Conservation (phyloP, 495 filamentous ascomycete species). For the Hyaloscypha finlandica region DNA sequence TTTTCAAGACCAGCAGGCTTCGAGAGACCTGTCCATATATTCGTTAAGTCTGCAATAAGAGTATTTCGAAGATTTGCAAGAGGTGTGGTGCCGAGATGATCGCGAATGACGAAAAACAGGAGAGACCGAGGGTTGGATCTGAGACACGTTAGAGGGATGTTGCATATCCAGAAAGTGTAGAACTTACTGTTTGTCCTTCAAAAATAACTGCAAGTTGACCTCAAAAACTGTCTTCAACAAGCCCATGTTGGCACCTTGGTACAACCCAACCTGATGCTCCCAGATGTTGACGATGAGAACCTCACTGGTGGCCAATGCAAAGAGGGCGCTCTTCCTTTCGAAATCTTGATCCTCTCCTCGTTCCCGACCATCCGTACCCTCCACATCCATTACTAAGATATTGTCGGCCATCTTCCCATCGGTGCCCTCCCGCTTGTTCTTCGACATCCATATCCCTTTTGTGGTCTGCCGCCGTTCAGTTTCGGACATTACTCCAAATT, state of each 20-base stretch:
- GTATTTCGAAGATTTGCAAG: conserved; percentile 86
- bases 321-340: conserved; percentile 95
- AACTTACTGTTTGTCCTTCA: conserved; percentile 87
- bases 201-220: conserved; percentile 93
- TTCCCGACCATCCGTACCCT: conserved; percentile 96
- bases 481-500: conserved; percentile 97
- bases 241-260: conserved; percentile 99
- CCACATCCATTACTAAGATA: conserved; percentile 98
- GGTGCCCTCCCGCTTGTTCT: conserved; percentile 70
- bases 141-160: conserved; percentile 31
- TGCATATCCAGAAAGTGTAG: background rate
- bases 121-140: conserved; percentile 89
- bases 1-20: conserved; percentile 88
- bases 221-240: conserved; percentile 97
- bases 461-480: conserved; percentile 88
- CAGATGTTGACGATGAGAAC: conserved; percentile 98
- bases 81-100: conserved; percentile 90
- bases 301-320: conserved; percentile 95
- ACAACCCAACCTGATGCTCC: conserved; percentile 98
- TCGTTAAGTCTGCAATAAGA: conserved; percentile 82
- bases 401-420: conserved; percentile 81
- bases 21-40: conserved; percentile 88
- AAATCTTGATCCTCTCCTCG: conserved; percentile 98
- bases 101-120: conserved; percentile 97
- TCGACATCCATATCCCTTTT: conserved; percentile 99